Percentiles rank a stretch among this genome's conserved stretches.
Conservation (phyloP, 495 filamentous ascomycete species). For the Daldinia caldariorum region DNA sequence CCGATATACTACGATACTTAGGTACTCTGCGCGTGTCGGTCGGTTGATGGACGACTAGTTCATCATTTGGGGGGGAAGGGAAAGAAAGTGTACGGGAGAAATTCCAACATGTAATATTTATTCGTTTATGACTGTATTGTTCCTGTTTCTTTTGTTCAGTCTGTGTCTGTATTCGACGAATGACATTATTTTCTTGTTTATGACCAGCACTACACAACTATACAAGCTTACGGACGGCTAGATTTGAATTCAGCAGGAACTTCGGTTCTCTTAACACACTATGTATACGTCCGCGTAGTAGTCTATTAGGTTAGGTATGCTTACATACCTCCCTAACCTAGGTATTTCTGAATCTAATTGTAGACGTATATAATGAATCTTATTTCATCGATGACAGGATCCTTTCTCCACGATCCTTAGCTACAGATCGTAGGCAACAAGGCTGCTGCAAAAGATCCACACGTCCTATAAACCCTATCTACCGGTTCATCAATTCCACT, state of each 20-base stretch:
- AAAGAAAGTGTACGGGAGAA: slow-evolving; percentile 44
- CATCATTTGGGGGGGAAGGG: slow-evolving; percentile 18
- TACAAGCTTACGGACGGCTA: slow-evolving; percentile 9
- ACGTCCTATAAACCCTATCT: slow-evolving; percentile 6
- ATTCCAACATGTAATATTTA: slow-evolving; percentile 62
- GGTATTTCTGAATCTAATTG: neutral
- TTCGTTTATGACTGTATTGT: slow-evolving; percentile 52
- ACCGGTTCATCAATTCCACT: slow-evolving; percentile 10
- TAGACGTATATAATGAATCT: neutral
- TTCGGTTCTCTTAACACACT: neutral
- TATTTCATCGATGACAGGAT: neutral
- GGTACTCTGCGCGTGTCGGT: slow-evolving; percentile 24
- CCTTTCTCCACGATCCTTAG: slow-evolving; percentile 29
- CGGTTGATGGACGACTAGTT: slow-evolving; percentile 24
- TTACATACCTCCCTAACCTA: neutral
- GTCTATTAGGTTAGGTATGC: no score
- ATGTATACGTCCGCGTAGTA: neutral
- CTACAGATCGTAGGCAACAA: slow-evolving; percentile 22
- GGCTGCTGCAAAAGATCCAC: slow-evolving; percentile 26
- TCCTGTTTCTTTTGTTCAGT: slow-evolving; percentile 49
- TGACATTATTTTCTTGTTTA: slow-evolving; percentile 46
- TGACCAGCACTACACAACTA: slow-evolving; percentile 31
- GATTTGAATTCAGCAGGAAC: slow-evolving; percentile 11
- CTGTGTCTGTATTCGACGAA: slow-evolving; percentile 46
- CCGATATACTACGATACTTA: slow-evolving; percentile 37